A percentile compares a stretch with the other conserved stretches of the same genome.
These are phyloP conservation scores for Selaginella moellendorffii DNA, from an alignment of 75 land plant species.

Conservation along the genomic window DNA sequence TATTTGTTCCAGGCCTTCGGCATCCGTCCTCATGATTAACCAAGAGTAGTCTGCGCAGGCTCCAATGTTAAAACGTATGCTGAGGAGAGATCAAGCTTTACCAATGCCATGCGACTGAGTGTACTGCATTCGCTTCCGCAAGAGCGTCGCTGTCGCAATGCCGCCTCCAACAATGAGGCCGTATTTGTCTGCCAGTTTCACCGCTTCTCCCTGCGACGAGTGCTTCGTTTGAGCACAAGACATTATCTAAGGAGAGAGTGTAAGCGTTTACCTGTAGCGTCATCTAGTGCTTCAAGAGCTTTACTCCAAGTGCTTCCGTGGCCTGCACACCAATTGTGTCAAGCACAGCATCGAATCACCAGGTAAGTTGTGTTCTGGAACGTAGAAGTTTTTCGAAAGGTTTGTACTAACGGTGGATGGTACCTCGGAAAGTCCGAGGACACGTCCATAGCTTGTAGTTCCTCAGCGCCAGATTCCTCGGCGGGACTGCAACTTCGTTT, in stretches of 20 bases:
- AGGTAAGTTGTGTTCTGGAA: conserved; percentile 31
- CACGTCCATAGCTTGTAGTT: too few relatives aligned
- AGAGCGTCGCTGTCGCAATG: conserved; percentile 40
- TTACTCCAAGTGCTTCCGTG: conserved; percentile 69
- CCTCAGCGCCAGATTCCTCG: conserved; percentile 69
- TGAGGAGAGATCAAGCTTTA: conserved; percentile 14
- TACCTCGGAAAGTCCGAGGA: conserved; percentile 67
- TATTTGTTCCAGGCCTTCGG: conserved; percentile 80
- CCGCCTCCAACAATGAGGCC: conserved; percentile 73
- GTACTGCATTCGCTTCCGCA: conserved; percentile 70
- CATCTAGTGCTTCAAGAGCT: conserved; percentile 70
- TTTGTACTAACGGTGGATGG: background rate
- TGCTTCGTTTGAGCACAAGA: background rate
- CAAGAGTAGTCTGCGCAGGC: conserved; percentile 52
- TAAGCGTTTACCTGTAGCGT: conserved; percentile 92
- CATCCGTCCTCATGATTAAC: conserved; percentile 81
- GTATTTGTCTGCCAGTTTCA: conserved; percentile 59
- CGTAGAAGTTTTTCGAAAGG: background rate
- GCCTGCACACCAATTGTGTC: conserved; percentile 81
- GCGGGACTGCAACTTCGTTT: conserved; percentile 50
- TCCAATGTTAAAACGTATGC: background rate
- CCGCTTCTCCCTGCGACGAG: conserved; percentile 86
- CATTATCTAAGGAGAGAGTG: background rate
- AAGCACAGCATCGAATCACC: conserved; percentile 77
- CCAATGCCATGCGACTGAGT: conserved; percentile 80